Evolutionary conservation across 2,329 filamentous ascomycete genomes (phyloP).

Genomic region (Paramyrothecium roridum): DNA sequence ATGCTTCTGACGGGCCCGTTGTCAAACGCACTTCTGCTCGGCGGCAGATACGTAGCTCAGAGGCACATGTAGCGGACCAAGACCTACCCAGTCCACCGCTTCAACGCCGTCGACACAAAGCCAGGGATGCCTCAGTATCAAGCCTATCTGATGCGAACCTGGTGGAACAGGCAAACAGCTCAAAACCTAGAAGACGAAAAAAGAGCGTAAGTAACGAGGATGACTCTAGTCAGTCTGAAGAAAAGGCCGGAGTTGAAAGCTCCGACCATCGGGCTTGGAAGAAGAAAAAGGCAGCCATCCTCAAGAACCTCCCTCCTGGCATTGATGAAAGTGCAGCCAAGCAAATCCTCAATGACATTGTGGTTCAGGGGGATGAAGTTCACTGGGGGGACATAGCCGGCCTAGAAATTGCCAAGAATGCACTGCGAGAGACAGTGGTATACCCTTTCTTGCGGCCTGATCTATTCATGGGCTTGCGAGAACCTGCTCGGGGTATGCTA

Average conservation of each 20-base stretch:
- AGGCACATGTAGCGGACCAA: conserved; percentile 2
- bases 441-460: conserved; percentile 96
- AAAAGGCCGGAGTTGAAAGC: conserved; percentile 28
- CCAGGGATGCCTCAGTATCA: conserved; percentile 16
- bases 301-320: conserved; percentile 77
- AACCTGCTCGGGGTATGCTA: conserved; percentile 92
- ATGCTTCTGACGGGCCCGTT: conserved; percentile 7
- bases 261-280: conserved; percentile 45
- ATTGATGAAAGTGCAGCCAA: conserved; percentile 80
- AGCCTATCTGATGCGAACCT: conserved; percentile 22
- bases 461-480: conserved; percentile 90
- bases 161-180: conserved; percentile 16
- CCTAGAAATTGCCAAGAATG: conserved; percentile 83
- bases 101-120: conserved; percentile 13
- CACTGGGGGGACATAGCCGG: conserved; percentile 94
- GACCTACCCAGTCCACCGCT: conserved; percentile 13
- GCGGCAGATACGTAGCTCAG: conserved; percentile 1
- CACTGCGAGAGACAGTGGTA: conserved; percentile 91
- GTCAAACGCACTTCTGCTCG: conserved; percentile 12
- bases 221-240: conserved; percentile 43
- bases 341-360: conserved; percentile 93
- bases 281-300: conserved; percentile 57
- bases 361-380: conserved; percentile 90
- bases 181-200: conserved; percentile 25
- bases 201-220: conserved; percentile 31